A percentile compares a stretch with the other conserved stretches of the same genome.
Evolutionary conservation across 1,284 basidiomycete genomes (phyloP).

Genomic region (Agaricales sp.): DNA sequence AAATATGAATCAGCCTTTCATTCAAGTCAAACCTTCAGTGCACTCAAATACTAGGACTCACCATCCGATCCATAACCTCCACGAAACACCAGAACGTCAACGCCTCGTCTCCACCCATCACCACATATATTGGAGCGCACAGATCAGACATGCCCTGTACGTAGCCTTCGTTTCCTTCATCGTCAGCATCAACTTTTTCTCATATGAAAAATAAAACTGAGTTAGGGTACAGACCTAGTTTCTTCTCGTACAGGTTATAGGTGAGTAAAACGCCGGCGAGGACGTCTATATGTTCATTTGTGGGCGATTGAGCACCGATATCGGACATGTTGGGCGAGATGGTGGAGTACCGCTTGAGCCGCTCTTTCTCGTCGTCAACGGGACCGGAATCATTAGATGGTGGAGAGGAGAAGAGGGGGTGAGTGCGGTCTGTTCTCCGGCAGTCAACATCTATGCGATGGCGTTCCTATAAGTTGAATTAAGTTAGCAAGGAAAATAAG

Average conservation of each 20-base stretch:
- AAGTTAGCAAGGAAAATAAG: conserved; percentile 2
- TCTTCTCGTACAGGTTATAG: conserved; percentile 86
- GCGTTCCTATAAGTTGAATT: conserved; percentile 48
- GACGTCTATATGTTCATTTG: conserved; percentile 79
- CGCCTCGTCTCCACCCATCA: conserved; percentile 83
- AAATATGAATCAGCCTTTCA: too few relatives aligned
- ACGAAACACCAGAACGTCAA: conserved; percentile 95
- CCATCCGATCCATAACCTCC: conserved; percentile 92
- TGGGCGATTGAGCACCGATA: conserved; percentile 74
- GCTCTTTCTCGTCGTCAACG: conserved; percentile 35
- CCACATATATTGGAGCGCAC: conserved; percentile 88
- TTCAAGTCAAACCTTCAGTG: neutral
- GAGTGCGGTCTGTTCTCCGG: conserved; percentile 89
- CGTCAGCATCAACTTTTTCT: conserved; percentile 11
- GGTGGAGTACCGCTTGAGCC: conserved; percentile 42
- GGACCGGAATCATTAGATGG: conserved; percentile 22
- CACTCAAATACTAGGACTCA: conserved; percentile 17
- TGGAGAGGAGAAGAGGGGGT: conserved; percentile 71
- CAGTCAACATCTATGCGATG: conserved; percentile 95
- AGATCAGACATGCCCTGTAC: conserved; percentile 98
- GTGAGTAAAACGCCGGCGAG: conserved; percentile 80
- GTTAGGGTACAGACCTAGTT: conserved; percentile 54
- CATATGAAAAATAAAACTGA: conserved; percentile 5
- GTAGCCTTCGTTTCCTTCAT: conserved; percentile 44
- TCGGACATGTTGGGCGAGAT: conserved; percentile 64